Percentiles rank a stretch among this genome's conserved stretches.
phyloP scores from a whole-genome alignment of 352 stramenopile species.

The Hyaloperonospora arabidopsidis region DNA sequence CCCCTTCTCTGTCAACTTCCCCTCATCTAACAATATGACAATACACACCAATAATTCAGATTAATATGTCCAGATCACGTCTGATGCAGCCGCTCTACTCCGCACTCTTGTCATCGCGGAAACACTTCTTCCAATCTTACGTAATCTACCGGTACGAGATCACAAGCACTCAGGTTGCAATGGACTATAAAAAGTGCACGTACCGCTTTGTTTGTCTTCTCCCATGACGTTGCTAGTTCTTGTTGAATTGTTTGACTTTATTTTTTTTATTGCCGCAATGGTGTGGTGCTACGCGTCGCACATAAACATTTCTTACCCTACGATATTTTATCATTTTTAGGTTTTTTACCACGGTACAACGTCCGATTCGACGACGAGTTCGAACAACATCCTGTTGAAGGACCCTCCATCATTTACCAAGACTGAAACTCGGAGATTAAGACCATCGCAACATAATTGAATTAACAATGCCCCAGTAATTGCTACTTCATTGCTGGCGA shows the following conservation, averaged over 20 bases:
- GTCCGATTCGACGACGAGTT: too few relatives aligned
- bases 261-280: conserved; percentile 5
- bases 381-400: too few relatives aligned
- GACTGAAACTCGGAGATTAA: too few relatives aligned
- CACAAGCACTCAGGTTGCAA: conserved; percentile 2
- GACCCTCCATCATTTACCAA: too few relatives aligned
- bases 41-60: conserved; percentile 9
- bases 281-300: too few relatives aligned
- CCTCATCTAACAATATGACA: conserved; percentile 19
- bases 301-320: too few relatives aligned
- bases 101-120: neutral
- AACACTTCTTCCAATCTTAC: conserved; percentile 5
- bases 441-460: too few relatives aligned
- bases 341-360: too few relatives aligned
- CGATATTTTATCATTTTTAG: too few relatives aligned
- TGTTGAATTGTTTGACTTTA: conserved; percentile 2
- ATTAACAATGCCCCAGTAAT: too few relatives aligned
- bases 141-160: neutral
- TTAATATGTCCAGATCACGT: neutral
- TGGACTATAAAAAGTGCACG: neutral
- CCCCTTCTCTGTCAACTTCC: conserved; percentile 20
- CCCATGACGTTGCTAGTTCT: conserved; percentile 23
- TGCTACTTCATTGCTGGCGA: too few relatives aligned
- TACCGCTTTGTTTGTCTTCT: conserved; percentile 40
- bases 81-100: too few relatives aligned